phyloP scores from a whole-genome alignment of 129 eudicot species.

The Cynara cardunculus region DNA sequence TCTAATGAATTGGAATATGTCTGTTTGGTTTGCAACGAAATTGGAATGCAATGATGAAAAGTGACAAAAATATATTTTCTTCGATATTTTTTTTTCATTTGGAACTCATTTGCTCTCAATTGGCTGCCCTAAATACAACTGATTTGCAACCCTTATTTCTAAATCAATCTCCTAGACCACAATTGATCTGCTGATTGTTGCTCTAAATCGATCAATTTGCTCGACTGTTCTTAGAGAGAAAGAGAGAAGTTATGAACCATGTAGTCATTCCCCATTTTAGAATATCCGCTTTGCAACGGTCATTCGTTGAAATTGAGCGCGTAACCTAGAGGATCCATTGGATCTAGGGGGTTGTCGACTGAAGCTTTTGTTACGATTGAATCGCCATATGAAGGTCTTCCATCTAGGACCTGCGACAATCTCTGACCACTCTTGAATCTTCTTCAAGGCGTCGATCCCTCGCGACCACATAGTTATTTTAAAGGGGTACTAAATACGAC shows the following conservation, averaged over 20 bases:
- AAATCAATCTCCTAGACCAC: too few species aligned
- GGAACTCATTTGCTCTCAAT: too few species aligned
- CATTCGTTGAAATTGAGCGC: slow-evolving; percentile 71
- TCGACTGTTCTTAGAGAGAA: too few species aligned
- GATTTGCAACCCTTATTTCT: too few species aligned
- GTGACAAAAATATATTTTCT: too few species aligned
- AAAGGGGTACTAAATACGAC: not conserved
- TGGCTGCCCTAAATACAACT: too few species aligned
- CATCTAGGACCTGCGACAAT: slow-evolving; percentile 66
- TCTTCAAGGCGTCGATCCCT: slow-evolving; percentile 41
- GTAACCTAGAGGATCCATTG: slow-evolving; percentile 72
- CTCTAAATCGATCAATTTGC: too few species aligned
- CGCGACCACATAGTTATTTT: slow-evolving; percentile 27
- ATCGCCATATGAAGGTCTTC: slow-evolving; percentile 71
- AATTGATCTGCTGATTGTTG: too few species aligned
- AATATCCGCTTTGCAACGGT: slow-evolving; percentile 23
- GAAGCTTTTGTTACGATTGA: slow-evolving; percentile 41
- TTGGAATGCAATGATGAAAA: too few species aligned
- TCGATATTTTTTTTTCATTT: too few species aligned
- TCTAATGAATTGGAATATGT: too few species aligned
- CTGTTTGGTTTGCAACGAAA: too few species aligned
- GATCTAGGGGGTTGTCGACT: slow-evolving; percentile 22
- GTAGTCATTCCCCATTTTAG: slow-evolving; percentile 39
- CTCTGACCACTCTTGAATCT: slow-evolving; percentile 69
- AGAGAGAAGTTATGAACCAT: slow-evolving; percentile 49